A percentile compares a stretch with the other conserved stretches of the same genome.
Evolutionary conservation across 345 rosid species (phyloP).

Genomic region (Leavenworthia alabamica): DNA sequence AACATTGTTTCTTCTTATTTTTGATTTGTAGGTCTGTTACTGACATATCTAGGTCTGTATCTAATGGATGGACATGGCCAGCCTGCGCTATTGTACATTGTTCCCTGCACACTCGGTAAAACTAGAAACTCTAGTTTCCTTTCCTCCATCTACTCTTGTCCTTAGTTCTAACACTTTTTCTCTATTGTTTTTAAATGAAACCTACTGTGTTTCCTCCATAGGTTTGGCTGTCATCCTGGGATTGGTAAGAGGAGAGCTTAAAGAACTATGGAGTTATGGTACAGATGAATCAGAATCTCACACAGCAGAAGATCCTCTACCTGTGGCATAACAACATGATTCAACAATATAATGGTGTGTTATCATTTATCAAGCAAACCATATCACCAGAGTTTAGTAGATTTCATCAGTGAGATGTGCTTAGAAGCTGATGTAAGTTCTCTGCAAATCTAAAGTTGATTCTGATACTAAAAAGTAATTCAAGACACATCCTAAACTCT

Average conservation of each 20-base stretch:
- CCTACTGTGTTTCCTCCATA: constrained; percentile 21
- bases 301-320: neutral
- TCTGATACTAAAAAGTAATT: neutral
- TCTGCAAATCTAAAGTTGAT: constrained; percentile 3
- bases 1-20: neutral
- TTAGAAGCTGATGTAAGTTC: constrained; percentile 16
- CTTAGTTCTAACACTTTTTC: neutral
- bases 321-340: constrained; percentile 12
- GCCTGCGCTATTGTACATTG: constrained; percentile 96
- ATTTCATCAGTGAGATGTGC: neutral
- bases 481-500: neutral
- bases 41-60: constrained; percentile 82
- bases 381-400: neutral
- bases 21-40: constrained; percentile 55
- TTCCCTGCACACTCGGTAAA: constrained; percentile 94
- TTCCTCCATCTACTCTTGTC: neutral
- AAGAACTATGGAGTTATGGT: constrained; percentile 54
- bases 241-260: constrained; percentile 59
- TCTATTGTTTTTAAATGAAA: neutral
- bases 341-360: constrained; percentile 15
- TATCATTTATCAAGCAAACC: neutral
- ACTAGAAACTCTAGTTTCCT: neutral
- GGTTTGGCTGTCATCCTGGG: constrained; percentile 59
- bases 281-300: constrained; percentile 28
- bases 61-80: constrained; percentile 93